Conservation (phyloP, 192 early-diverging fungal genomes). For the Chytriomyces hyalinus region DNA sequence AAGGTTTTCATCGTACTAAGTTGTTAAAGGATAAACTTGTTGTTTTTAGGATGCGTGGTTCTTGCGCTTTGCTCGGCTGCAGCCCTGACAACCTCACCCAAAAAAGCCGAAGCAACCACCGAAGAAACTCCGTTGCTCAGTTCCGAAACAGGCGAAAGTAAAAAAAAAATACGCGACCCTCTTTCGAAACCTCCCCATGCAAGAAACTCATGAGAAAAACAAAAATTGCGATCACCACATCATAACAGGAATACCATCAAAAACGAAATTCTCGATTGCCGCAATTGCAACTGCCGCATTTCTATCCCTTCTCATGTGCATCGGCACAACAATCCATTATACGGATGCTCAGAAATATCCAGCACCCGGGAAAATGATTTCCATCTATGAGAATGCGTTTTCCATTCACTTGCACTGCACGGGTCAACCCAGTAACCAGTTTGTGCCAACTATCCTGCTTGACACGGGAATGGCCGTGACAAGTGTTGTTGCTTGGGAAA, state of each 20-base stretch:
- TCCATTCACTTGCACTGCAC: conserved; percentile 8
- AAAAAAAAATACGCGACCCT: no score
- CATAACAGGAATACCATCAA: no score
- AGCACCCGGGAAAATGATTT: conserved; percentile 13
- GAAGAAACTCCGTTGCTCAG: no score
- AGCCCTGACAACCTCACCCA: neutral
- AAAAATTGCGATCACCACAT: no score
- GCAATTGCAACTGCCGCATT: neutral
- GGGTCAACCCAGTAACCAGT: neutral
- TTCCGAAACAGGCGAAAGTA: no score
- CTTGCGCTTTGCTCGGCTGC: neutral
- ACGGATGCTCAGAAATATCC: conserved; percentile 5
- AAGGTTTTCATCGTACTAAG: neutral
- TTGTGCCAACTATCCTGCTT: conserved; percentile 27
- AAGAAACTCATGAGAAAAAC: no score
- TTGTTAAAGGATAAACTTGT: no score
- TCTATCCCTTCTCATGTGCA: conserved; percentile 7
- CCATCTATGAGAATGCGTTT: neutral
- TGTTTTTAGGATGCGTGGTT: neutral
- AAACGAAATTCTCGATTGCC: neutral
- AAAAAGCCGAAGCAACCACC: neutral
- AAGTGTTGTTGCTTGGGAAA: conserved; percentile 11
- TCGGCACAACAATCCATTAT: conserved; percentile 9
- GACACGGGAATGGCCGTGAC: conserved; percentile 27
- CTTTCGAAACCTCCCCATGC: no score